These are phyloP conservation scores for Spathaspora sp. DNA, from an alignment of 1,139 yeast species.

Conservation along the genomic window DNA sequence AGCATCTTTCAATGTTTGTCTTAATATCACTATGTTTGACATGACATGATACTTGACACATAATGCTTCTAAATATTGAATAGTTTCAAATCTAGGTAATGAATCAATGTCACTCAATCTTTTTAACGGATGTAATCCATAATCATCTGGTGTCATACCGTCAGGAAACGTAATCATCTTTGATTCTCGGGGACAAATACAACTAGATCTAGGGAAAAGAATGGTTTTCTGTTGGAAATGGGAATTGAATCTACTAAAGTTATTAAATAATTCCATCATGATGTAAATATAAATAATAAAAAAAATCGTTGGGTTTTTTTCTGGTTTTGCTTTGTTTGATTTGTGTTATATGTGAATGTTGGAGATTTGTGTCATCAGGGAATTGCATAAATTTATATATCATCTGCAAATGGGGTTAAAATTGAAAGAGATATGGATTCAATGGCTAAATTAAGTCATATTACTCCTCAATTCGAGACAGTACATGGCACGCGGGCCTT, in stretches of 20 bases:
- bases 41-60: conserved; percentile 7
- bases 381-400: no score
- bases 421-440: no score
- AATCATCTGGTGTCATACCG: conserved; percentile 12
- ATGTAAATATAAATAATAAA: background rate
- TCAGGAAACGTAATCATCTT: conserved; percentile 9
- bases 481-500: no score
- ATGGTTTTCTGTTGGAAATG: background rate
- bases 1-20: background rate
- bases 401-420: no score
- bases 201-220: background rate
- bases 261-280: background rate
- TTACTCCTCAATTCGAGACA: no score
- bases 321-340: no score
- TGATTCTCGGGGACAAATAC: background rate
- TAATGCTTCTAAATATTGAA: conserved; percentile 13
- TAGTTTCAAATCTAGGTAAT: conserved; percentile 13
- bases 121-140: conserved; percentile 13
- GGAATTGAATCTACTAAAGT: background rate
- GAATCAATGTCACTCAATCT: conserved; percentile 10
- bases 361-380: background rate
- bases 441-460: no score
- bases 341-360: background rate
- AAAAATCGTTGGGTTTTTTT: background rate
- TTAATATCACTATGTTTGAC: conserved; percentile 7